A percentile compares a stretch with the other conserved stretches of the same genome.
Conservation (phyloP, 2,329 filamentous ascomycete genomes). For the Thermomyces lanuginosus region DNA sequence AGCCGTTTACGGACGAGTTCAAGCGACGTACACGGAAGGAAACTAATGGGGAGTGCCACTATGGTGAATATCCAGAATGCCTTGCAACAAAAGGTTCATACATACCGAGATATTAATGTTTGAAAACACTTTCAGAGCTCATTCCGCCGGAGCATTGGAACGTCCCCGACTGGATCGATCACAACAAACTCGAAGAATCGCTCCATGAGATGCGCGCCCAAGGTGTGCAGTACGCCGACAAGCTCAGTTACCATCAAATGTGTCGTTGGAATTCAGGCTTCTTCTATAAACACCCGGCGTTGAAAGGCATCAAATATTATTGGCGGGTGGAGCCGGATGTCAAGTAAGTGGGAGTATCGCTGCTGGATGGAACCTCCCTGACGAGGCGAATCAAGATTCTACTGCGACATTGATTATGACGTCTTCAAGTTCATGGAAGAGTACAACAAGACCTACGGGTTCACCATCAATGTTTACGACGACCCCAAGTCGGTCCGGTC, state of each 20-base stretch:
- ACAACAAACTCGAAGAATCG: conserved; percentile 69
- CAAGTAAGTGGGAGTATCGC: conserved; percentile 38
- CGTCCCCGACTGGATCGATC: conserved; percentile 79
- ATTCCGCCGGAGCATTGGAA: conserved; percentile 93
- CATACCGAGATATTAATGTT: too few relatives aligned
- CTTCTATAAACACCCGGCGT: conserved; percentile 89
- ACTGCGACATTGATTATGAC: conserved; percentile 96
- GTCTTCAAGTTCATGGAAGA: conserved; percentile 97
- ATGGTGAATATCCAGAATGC: conserved; percentile 40
- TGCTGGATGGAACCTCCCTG: not conserved
- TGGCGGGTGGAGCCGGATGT: conserved; percentile 98
- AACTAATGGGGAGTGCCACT: conserved; percentile 76
- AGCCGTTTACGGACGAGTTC: conserved; percentile 88
- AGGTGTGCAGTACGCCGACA: conserved; percentile 76
- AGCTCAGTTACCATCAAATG: conserved; percentile 94
- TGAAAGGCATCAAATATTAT: conserved; percentile 73
- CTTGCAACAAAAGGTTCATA: too few relatives aligned
- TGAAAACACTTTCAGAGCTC: too few relatives aligned
- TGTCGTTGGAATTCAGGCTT: conserved; percentile 97
- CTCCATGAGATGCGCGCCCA: conserved; percentile 66
- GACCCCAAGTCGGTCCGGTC: conserved; percentile 68
- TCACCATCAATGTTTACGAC: conserved; percentile 95
- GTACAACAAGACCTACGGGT: conserved; percentile 97
- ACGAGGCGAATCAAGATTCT: conserved; percentile 34
- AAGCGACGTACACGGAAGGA: conserved; percentile 62